phyloP scores from a whole-genome alignment of 2,329 filamentous ascomycete genomes.

The Aspergillus japonicus region DNA sequence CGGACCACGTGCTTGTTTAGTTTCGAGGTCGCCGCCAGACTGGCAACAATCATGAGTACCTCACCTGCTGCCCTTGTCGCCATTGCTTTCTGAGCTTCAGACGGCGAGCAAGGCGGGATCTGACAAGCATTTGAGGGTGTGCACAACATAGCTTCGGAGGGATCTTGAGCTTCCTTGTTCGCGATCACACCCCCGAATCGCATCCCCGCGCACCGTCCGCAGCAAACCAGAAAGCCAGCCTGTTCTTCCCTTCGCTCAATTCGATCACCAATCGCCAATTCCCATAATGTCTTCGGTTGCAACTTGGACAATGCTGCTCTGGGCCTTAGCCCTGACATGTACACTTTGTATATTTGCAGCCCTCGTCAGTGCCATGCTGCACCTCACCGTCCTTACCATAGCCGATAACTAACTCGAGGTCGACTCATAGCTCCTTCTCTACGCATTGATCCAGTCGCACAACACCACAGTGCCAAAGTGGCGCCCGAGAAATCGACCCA shows the following conservation, averaged over 20 bases:
- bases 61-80: background rate
- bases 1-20: conserved; percentile 23
- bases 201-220: background rate
- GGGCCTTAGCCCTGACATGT: background rate
- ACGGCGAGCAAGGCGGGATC: background rate
- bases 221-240: background rate
- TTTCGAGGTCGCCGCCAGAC: background rate
- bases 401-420: conserved; percentile 8
- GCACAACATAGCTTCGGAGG: background rate
- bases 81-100: background rate
- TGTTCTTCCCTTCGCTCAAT: background rate
- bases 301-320: background rate
- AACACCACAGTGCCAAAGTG: conserved; percentile 29
- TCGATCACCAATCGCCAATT: background rate
- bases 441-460: conserved; percentile 31
- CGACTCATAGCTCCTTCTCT: conserved; percentile 23
- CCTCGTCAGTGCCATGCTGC: conserved; percentile 10
- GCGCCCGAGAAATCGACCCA: conserved; percentile 34
- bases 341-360: background rate
- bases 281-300: conserved; percentile 2
- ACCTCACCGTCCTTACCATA: background rate
- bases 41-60: background rate
- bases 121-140: background rate
- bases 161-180: background rate
- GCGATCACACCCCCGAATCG: background rate